A percentile compares a stretch with the other conserved stretches of the same genome.
phyloP scores from a whole-genome alignment of 23 red algal species.

The Gracilaria vermiculophylla region DNA sequence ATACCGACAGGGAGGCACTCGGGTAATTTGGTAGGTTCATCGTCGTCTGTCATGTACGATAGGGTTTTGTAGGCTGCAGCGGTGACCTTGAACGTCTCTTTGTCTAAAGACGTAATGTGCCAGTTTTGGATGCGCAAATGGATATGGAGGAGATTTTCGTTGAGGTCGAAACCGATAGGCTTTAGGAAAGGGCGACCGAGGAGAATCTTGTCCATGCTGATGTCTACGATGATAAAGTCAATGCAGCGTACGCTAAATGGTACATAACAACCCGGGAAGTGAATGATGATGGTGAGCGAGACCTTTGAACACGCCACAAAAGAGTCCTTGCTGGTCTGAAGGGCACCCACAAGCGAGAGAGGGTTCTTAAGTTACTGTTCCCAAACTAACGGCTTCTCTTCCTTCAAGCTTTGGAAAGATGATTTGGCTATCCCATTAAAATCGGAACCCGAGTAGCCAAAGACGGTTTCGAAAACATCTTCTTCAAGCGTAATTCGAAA shows the following conservation, averaged over 20 bases:
- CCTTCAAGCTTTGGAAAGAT: too few species aligned
- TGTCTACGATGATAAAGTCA: conserved; percentile 9
- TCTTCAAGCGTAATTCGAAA: too few species aligned
- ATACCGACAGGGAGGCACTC: background rate
- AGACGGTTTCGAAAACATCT: too few species aligned
- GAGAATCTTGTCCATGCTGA: conserved; percentile 2
- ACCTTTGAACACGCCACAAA: too few species aligned
- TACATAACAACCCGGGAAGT: background rate
- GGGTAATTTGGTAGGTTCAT: background rate
- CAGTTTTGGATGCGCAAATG: background rate
- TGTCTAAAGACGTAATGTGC: background rate
- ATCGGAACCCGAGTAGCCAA: too few species aligned
- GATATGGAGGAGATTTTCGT: background rate
- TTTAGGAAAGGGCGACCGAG: conserved; percentile 22
- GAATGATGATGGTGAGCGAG: too few species aligned
- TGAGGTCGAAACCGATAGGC: conserved; percentile 22
- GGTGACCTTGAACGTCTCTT: background rate
- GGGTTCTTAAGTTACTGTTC: too few species aligned
- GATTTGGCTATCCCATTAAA: too few species aligned
- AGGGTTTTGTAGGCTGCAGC: background rate
- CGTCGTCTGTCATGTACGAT: background rate
- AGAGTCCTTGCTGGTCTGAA: too few species aligned
- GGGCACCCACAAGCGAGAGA: too few species aligned
- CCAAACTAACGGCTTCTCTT: too few species aligned
- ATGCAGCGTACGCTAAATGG: background rate